Conservation (phyloP, 345 rosid genomes). For the Diplotaxis tenuifolia region DNA sequence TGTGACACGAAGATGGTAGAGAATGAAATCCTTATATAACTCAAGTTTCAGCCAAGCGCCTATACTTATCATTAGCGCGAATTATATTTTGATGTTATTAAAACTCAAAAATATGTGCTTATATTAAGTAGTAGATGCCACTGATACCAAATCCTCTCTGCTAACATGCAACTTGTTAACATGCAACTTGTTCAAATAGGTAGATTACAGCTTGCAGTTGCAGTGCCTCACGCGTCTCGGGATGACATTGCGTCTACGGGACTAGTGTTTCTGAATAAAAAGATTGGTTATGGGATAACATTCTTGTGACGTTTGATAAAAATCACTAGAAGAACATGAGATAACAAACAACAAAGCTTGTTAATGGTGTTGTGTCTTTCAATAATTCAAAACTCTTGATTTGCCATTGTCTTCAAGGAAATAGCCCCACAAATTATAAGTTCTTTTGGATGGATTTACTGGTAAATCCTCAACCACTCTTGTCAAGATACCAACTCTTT, state of each 20-base stretch:
- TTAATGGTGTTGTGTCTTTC: neutral
- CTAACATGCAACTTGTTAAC: too few species aligned
- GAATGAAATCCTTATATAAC: too few species aligned
- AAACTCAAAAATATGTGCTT: too few species aligned
- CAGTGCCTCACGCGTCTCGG: slow-evolving; percentile 29
- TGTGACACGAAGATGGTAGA: too few species aligned
- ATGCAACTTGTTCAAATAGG: slow-evolving; percentile 29
- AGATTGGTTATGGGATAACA: slow-evolving; percentile 9
- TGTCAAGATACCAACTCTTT: slow-evolving; percentile 37
- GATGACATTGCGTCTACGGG: neutral
- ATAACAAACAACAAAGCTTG: slow-evolving; percentile 13
- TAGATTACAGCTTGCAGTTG: slow-evolving; percentile 37
- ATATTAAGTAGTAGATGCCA: too few species aligned
- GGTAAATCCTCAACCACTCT: slow-evolving; percentile 27
- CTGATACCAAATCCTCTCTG: slow-evolving; percentile 10
- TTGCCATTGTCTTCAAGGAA: too few species aligned
- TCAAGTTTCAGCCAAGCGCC: too few species aligned
- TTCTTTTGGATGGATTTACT: slow-evolving; percentile 30
- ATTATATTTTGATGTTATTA: too few species aligned
- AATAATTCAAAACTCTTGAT: slow-evolving; percentile 32
- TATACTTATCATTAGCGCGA: too few species aligned
- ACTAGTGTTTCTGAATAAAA: neutral
- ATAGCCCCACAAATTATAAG: too few species aligned
- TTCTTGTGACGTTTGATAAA: slow-evolving; percentile 9
- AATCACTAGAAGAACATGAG: slow-evolving; percentile 18